Evolutionary conservation across 805 yeast species (phyloP), one percentile per base, ranked within the genome.

Genomic region (Candida germanica): DNA sequence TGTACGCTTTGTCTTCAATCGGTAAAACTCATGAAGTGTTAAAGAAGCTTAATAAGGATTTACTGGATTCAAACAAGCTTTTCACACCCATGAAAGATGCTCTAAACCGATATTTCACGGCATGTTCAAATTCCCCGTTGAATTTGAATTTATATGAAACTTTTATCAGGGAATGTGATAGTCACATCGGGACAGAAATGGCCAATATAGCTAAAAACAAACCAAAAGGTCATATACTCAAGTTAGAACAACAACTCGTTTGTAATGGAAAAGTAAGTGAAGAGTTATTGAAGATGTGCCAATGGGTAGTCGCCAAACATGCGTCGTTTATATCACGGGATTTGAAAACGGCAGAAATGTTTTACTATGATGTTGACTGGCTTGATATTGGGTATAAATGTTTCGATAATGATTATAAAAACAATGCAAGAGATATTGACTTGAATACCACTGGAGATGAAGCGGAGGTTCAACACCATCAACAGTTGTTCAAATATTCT

Each of bases 291-390:
- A 63, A 67, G 33, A 54, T 73, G 33, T 61, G 73, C 40, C 46
- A 61, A 37, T 56, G 69, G 9, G 51, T 80, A 8, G 56, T 80
- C 35, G 73, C 69, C 5, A 66, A 71, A n/a, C 79, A 71, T 49
- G 54, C 66, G 11, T 61, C 63, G 10, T 58, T 60, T 29, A 56
- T 71, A 12, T 54, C 58, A 19, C 66, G 74, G 5, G 75, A 69
- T 17, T 61, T 72, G 17, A 71, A 75, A 43, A 59, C 73, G 1
- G 68, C 81, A 2, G 75, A 71, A 6, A 48, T 87, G 18, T 82
- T 74, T 48, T 77, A 80, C 43, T 77, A 80, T 49, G 79, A 83
- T 46, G 77, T 79, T 1, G 65, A 68, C 18, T 85, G 94, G 94
- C 61, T 85, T 12, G 68, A 71, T 55, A 50, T 16, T 33, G 41